Conservation (phyloP, 2,329 filamentous ascomycete species). For the Sporothrix mexicana region DNA sequence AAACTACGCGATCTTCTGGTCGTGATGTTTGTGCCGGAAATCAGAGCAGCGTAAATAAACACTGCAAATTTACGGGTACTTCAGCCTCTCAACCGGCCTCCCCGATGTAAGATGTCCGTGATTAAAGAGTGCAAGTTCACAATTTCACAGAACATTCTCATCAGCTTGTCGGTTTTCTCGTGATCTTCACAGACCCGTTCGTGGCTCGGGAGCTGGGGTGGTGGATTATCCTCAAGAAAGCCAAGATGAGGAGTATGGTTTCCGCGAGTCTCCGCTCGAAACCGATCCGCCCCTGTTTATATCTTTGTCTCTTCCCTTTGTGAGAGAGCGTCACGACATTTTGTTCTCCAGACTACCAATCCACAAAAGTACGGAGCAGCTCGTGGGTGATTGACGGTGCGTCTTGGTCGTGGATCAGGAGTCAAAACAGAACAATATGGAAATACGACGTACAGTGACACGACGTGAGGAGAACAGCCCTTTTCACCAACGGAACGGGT, state of each 20-base stretch:
- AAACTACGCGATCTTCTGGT: constrained; percentile 6
- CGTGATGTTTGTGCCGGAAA: constrained; percentile 15
- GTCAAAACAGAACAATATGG: constrained; percentile 20
- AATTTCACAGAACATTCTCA: not conserved
- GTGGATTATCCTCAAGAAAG: not conserved
- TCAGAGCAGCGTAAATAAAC: not conserved
- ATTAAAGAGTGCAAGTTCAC: constrained; percentile 27
- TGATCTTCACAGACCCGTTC: not conserved
- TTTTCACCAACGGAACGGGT: not conserved
- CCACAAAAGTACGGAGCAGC: not conserved
- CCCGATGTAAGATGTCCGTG: constrained; percentile 32
- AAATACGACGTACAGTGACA: not conserved
- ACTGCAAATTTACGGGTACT: no score
- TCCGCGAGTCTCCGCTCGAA: constrained; percentile 27
- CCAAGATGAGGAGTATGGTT: constrained; percentile 20
- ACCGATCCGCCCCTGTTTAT: constrained; percentile 14
- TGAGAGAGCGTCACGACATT: not conserved
- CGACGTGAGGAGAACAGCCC: not conserved
- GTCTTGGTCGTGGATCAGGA: constrained; percentile 9
- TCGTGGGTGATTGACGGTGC: constrained; percentile 28
- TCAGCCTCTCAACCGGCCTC: not conserved
- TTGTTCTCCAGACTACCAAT: not conserved
- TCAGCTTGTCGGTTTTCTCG: not conserved
- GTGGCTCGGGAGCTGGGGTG: not conserved
- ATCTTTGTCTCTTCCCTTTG: no score